Percentiles rank a stretch among this genome's conserved stretches.
phyloP scores from a whole-genome alignment of 164 flowering plant genomes.

The Hamamelis virginiana region DNA sequence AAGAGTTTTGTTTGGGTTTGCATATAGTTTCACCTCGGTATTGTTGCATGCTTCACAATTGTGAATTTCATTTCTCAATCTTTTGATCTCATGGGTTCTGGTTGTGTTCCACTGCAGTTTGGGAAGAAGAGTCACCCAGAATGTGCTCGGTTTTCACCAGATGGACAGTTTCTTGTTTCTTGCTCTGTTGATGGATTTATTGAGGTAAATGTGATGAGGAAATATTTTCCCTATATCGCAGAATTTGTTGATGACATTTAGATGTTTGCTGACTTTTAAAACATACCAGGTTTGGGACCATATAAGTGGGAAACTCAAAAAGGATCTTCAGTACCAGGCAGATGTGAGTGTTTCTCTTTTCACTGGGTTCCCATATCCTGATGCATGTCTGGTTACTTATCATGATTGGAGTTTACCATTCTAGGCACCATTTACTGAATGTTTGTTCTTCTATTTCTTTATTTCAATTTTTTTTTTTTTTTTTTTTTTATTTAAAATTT shows the following conservation, averaged over 20 bases:
- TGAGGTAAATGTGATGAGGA: slow-evolving; percentile 53
- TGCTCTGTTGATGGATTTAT: slow-evolving; percentile 95
- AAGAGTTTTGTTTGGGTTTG: no score
- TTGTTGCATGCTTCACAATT: neutral
- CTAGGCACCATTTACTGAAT: no score
- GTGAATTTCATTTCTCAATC: no score
- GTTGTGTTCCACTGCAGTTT: slow-evolving; percentile 56
- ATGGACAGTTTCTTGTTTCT: slow-evolving; percentile 95
- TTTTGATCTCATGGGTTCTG: slow-evolving; percentile 2
- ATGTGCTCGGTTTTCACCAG: slow-evolving; percentile 92
- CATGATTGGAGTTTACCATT: neutral
- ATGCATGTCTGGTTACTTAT: neutral
- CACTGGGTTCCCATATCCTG: neutral
- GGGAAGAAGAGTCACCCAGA: slow-evolving; percentile 95
- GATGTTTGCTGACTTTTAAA: slow-evolving; percentile 4
- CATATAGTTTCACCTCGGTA: neutral
- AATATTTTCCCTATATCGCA: neutral
- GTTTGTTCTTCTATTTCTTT: no score
- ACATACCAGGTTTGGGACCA: slow-evolving; percentile 88
- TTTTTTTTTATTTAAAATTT: no score
- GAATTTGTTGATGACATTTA: neutral
- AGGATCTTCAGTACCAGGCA: slow-evolving; percentile 98
- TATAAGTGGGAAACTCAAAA: slow-evolving; percentile 93
- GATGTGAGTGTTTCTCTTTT: slow-evolving; percentile 60
- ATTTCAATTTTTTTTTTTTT: no score